These are phyloP conservation scores for Penicillium dipodomyicola DNA, from an alignment of 495 filamentous ascomycete species.

Conservation along the genomic window DNA sequence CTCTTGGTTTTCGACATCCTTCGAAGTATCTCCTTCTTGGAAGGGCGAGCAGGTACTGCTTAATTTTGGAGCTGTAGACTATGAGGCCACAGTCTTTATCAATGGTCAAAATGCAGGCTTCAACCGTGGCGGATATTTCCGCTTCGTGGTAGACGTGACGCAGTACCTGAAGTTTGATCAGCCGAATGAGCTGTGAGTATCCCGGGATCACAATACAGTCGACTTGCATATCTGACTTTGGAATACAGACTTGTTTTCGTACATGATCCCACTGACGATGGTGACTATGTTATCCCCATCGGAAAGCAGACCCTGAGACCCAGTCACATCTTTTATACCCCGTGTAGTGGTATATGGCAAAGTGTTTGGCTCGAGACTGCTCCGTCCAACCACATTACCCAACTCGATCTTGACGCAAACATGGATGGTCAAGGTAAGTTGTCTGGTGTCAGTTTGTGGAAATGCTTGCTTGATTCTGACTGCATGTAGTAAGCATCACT, in stretches of 20 bases:
- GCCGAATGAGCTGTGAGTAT: slow-evolving; percentile 53
- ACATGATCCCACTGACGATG: slow-evolving; percentile 60
- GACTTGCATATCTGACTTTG: slow-evolving; percentile 9
- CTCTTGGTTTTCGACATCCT: slow-evolving; percentile 61
- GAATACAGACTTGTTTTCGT: slow-evolving; percentile 56
- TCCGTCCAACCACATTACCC: slow-evolving; percentile 52
- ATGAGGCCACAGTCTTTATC: slow-evolving; percentile 63
- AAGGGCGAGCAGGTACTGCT: slow-evolving; percentile 47
- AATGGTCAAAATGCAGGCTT: slow-evolving; percentile 55
- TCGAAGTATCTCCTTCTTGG: slow-evolving; percentile 53
- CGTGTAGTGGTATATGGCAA: slow-evolving; percentile 71
- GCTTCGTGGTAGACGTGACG: slow-evolving; percentile 60
- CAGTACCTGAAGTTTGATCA: slow-evolving; percentile 38
- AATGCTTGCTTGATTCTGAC: slow-evolving; percentile 15
- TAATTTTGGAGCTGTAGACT: slow-evolving; percentile 70
- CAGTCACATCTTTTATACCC: slow-evolving; percentile 67
- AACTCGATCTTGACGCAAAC: slow-evolving; percentile 54
- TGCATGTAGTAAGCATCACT: slow-evolving; percentile 46
- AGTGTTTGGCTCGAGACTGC: slow-evolving; percentile 65
- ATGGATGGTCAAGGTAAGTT: too few relatives aligned
- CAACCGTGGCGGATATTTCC: slow-evolving; percentile 61
- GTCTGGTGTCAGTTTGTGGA: background rate
- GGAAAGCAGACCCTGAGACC: slow-evolving; percentile 61
- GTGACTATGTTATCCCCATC: slow-evolving; percentile 55
- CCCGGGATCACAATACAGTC: background rate